Percentiles rank a stretch among this genome's conserved stretches.
These are phyloP conservation scores for Aristolochia fimbriata DNA, from an alignment of 164 flowering plant genomes.

Conservation along the genomic window DNA sequence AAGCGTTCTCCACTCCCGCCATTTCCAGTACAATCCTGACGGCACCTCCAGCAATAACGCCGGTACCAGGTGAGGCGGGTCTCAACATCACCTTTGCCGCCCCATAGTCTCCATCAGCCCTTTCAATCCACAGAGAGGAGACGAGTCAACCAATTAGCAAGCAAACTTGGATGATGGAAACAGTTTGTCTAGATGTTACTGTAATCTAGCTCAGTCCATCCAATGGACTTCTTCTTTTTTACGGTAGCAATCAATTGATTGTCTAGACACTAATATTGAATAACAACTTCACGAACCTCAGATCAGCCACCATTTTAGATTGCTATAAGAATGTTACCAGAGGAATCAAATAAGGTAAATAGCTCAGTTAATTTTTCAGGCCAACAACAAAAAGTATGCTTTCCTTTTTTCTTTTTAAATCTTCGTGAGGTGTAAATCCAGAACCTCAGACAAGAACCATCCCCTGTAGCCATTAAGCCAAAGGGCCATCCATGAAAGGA, in stretches of 20 bases:
- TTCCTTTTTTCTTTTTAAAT: too few relatives aligned
- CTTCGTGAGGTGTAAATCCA: too few relatives aligned
- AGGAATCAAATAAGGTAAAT: too few relatives aligned
- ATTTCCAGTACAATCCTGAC: conserved; percentile 82
- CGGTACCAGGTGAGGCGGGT: conserved; percentile 97
- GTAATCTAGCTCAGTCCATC: too few relatives aligned
- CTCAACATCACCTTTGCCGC: conserved; percentile 98
- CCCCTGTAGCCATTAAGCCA: too few relatives aligned
- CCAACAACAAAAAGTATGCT: too few relatives aligned
- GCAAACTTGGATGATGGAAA: neutral
- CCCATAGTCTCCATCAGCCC: conserved; percentile 80
- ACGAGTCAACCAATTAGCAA: neutral
- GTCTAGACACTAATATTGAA: neutral
- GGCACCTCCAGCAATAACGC: conserved; percentile 96
- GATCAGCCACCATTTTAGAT: neutral
- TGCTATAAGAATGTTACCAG: too few relatives aligned
- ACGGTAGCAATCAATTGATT: too few relatives aligned
- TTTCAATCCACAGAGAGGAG: conserved; percentile 17
- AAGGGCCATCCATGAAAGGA: too few relatives aligned
- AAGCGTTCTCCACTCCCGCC: conserved; percentile 96
- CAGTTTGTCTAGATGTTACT: neutral
- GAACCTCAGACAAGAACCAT: too few relatives aligned
- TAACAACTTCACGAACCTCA: neutral
- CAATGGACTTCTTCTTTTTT: too few relatives aligned
- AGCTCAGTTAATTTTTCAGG: too few relatives aligned